These are phyloP conservation scores for Mycena sanguinolenta DNA, from an alignment of 768 basidiomycete genomes.

Conservation along the genomic window DNA sequence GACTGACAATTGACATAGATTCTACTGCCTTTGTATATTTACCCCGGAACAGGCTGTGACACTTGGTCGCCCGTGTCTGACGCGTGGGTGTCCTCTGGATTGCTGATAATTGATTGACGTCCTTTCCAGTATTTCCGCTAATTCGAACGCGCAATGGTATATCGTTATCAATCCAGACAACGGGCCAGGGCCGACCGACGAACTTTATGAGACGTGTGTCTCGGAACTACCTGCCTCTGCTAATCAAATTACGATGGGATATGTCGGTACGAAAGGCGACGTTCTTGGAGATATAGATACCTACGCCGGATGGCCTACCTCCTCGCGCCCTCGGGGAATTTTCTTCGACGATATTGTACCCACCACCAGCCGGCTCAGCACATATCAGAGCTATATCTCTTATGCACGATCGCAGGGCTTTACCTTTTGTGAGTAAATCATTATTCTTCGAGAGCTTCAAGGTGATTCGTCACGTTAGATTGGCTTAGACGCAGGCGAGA, in stretches of 20 bases:
- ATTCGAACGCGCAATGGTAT: constrained; percentile 16
- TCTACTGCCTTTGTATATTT: constrained; percentile 28
- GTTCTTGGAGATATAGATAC: no score
- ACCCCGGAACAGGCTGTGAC: constrained; percentile 15
- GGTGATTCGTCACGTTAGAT: constrained; percentile 1
- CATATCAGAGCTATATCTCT: constrained; percentile 23
- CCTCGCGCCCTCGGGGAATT: constrained; percentile 31
- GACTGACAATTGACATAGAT: neutral
- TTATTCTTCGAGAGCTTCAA: neutral
- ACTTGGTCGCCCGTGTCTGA: constrained; percentile 21
- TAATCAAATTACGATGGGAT: no score
- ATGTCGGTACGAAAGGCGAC: no score
- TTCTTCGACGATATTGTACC: constrained; percentile 23
- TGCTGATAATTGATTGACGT: neutral
- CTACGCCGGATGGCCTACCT: no score
- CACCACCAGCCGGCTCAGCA: neutral
- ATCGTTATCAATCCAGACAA: constrained; percentile 26
- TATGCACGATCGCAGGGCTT: constrained; percentile 28
- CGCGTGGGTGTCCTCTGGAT: constrained; percentile 3
- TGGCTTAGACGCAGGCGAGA: constrained; percentile 23
- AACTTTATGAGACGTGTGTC: no score
- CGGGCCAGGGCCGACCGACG: constrained; percentile 25
- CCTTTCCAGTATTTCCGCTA: constrained; percentile 25
- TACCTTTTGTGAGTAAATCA: constrained; percentile 18
- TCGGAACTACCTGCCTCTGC: no score